A percentile compares a stretch with the other conserved stretches of the same genome.
phyloP scores from a whole-genome alignment of 495 filamentous ascomycete species.

The Articulospora tetracladia region DNA sequence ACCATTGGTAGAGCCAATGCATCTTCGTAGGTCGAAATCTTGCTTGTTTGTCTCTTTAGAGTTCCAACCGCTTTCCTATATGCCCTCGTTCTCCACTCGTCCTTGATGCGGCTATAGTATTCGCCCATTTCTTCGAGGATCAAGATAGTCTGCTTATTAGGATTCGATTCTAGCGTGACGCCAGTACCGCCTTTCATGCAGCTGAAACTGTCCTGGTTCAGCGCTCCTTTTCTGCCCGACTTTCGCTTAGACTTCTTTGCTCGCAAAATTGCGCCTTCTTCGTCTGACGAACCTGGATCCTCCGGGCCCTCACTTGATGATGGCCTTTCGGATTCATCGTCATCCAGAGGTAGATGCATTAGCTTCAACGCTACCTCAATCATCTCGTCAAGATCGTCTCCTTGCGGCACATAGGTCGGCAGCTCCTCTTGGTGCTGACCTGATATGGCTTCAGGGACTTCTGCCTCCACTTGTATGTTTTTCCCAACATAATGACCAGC shows the following conservation, averaged over 20 bases:
- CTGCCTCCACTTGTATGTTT: background rate
- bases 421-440: background rate
- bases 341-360: slow-evolving; percentile 31
- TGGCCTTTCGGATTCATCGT: slow-evolving; percentile 27
- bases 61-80: slow-evolving; percentile 79
- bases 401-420: background rate
- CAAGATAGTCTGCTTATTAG: slow-evolving; percentile 73
- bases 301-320: slow-evolving; percentile 3
- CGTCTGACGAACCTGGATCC: background rate
- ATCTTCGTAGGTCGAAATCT: slow-evolving; percentile 64
- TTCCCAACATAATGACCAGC: background rate
- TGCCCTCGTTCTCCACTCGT: slow-evolving; percentile 75
- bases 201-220: slow-evolving; percentile 49
- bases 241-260: slow-evolving; percentile 5
- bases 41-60: slow-evolving; percentile 60
- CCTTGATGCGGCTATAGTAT: slow-evolving; percentile 67
- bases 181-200: slow-evolving; percentile 55
- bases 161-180: slow-evolving; percentile 29
- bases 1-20: slow-evolving; percentile 68
- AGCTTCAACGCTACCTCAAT: slow-evolving; percentile 48
- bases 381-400: slow-evolving; percentile 51
- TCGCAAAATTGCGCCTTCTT: background rate
- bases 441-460: background rate
- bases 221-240: slow-evolving; percentile 6
- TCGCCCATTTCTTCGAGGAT: slow-evolving; percentile 79